These are phyloP conservation scores for Microthlaspi erraticum DNA, from an alignment of 345 rosid species.

Conservation along the genomic window DNA sequence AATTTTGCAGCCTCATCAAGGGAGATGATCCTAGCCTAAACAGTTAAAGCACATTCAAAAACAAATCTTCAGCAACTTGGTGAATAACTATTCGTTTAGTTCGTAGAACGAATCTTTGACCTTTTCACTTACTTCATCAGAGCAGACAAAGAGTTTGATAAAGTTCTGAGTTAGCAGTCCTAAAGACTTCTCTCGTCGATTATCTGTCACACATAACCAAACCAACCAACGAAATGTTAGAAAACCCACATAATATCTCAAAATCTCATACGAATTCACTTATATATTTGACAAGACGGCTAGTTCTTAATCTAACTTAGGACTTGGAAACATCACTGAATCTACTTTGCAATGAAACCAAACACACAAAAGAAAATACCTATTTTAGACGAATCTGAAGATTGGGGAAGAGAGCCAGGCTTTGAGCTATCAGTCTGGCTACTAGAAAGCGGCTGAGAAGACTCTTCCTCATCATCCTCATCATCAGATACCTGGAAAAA, in stretches of 20 bases:
- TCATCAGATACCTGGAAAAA: constrained; percentile 57
- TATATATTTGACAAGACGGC: background rate
- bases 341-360: constrained; percentile 1
- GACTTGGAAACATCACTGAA: background rate
- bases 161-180: constrained; percentile 89
- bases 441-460: constrained; percentile 60
- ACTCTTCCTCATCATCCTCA: constrained; percentile 66
- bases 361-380: constrained; percentile 28
- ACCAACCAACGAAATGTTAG: constrained; percentile 27
- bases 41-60: constrained; percentile 19
- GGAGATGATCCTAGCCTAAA: constrained; percentile 68
- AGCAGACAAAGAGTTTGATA: constrained; percentile 82
- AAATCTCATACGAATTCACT: background rate
- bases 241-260: background rate
- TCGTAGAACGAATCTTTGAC: background rate
- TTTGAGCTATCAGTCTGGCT: constrained; percentile 66
- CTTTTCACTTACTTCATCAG: constrained; percentile 67
- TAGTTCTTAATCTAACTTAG: constrained; percentile 4
- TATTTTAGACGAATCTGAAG: constrained; percentile 41
- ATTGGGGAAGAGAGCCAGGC: constrained; percentile 50
- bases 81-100: background rate
- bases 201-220: constrained; percentile 53
- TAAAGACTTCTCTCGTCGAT: constrained; percentile 82
- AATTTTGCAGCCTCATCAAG: constrained; percentile 82
- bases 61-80: constrained; percentile 11